Percentiles rank a stretch among this genome's conserved stretches.
These are phyloP conservation scores for Thelephora terrestris DNA, from an alignment of 1,284 basidiomycete genomes.

Conservation along the genomic window DNA sequence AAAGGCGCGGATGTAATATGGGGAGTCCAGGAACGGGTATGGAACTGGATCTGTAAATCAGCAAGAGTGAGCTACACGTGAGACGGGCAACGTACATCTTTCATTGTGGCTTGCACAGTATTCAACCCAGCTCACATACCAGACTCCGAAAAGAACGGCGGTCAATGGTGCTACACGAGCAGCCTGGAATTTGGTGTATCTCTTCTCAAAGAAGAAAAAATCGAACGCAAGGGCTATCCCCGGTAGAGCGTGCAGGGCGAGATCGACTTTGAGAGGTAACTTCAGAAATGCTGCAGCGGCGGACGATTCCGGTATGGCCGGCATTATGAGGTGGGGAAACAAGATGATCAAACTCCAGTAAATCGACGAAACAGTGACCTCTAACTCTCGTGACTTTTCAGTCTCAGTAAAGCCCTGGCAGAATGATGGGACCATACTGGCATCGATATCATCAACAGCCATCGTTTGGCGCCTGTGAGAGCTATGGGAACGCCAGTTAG, in stretches of 20 bases:
- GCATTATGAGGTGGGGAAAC: constrained; percentile 41
- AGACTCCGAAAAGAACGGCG: constrained; percentile 31
- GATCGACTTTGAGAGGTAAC: constrained; percentile 54
- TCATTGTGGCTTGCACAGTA: constrained; percentile 53
- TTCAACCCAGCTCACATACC: constrained; percentile 63
- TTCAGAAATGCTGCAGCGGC: constrained; percentile 27
- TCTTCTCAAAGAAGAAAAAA: constrained; percentile 60
- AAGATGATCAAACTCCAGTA: constrained; percentile 59
- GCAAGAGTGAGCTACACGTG: neutral
- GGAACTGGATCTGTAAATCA: constrained; percentile 39
- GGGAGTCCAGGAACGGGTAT: constrained; percentile 71
- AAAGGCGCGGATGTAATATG: constrained; percentile 37
- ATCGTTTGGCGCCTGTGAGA: constrained; percentile 39
- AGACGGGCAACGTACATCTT: constrained; percentile 39
- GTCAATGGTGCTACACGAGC: constrained; percentile 35
- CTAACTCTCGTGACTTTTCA: constrained; percentile 30
- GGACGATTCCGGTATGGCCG: constrained; percentile 23
- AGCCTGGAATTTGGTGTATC: constrained; percentile 40
- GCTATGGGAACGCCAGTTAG: constrained; percentile 21
- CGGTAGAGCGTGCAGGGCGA: constrained; percentile 60
- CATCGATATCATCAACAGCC: constrained; percentile 48
- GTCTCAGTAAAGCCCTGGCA: constrained; percentile 1
- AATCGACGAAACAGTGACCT: constrained; percentile 58
- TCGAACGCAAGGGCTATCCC: constrained; percentile 51
- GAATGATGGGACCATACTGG: constrained; percentile 33